Base-by-base conservation (phyloP, 352 stramenopile species). In the Lagenidium sp. region DNA sequence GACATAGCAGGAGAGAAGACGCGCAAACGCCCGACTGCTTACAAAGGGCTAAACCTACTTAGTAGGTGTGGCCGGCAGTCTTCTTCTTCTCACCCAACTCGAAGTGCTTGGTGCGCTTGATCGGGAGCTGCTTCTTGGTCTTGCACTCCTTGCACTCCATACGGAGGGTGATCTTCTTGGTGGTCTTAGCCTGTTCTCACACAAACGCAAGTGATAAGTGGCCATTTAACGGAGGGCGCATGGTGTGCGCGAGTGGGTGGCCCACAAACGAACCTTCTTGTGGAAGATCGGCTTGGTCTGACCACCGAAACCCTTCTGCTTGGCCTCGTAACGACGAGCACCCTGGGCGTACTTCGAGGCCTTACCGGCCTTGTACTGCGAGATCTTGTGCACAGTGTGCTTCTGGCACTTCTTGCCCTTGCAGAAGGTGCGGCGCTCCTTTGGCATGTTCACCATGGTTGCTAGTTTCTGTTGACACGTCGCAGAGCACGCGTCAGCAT, bases 61-160 rank as follows among this genome's bases (percentile, higher is more conserved):
- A 98, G 81, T 98, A 98, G 57, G 88, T 71, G 71, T 99, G 95
- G 82, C 95, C 95, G 50, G 88, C 81, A 47, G 91, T 85, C 73
- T 96, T 96, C 83, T 99, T 98, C 95, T 99, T 99, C 69, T 98
- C 95, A 70, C 96, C 96, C 32, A 99, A 74, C 87, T 99, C 97
- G 63, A 99, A 99, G 78, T 99, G 95, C 94, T 99, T 99, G 68
- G 94, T 99, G 65, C 97, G 89, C 86, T 99, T 99, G 60, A 99
- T 85, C 54, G 85, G 90, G 45, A 99, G 75, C 80, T 99, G 96
- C 85, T 98, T 98, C 85, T 99, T 99, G 52, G 82, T 86, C 92
- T 99, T 99, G 88, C 97, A 99, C 60, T 98, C 95, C 93, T 99
- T 99, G 83, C 97, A 99, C 79, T 99, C 96, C 63, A 99, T 89